A percentile compares a stretch with the other conserved stretches of the same genome.
These are phyloP conservation scores for Cladosporium velox DNA, from an alignment of 2,329 filamentous ascomycete genomes.

Conservation along the genomic window DNA sequence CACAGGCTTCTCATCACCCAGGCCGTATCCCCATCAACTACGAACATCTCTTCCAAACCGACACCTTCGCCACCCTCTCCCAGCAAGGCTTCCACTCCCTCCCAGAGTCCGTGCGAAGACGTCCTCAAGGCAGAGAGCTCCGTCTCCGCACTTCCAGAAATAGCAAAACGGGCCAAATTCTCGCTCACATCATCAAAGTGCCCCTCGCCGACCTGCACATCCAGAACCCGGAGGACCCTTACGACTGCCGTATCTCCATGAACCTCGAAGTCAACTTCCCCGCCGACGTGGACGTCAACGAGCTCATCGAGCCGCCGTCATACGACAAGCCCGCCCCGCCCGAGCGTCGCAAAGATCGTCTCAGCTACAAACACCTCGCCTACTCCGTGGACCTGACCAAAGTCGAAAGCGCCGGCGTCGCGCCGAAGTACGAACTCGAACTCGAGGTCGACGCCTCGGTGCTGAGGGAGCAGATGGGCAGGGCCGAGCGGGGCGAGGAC, in stretches of 20 bases:
- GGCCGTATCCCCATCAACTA: slow-evolving; percentile 71
- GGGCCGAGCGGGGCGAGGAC: slow-evolving; percentile 53
- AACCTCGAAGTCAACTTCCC: slow-evolving; percentile 82
- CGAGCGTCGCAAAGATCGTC: slow-evolving; percentile 70
- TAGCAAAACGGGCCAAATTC: slow-evolving; percentile 64
- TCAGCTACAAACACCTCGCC: slow-evolving; percentile 84
- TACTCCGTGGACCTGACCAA: slow-evolving; percentile 94
- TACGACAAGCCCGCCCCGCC: slow-evolving; percentile 43
- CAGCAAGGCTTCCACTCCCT: slow-evolving; percentile 60
- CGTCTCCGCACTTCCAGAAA: slow-evolving; percentile 64
- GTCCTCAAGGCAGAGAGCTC: slow-evolving; percentile 54
- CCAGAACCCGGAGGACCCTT: slow-evolving; percentile 71
- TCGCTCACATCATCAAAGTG: slow-evolving; percentile 87
- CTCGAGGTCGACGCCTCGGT: slow-evolving; percentile 68
- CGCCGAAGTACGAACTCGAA: slow-evolving; percentile 79
- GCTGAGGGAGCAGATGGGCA: slow-evolving; percentile 66
- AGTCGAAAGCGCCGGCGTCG: slow-evolving; percentile 60
- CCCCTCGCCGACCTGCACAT: slow-evolving; percentile 88
- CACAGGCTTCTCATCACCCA: slow-evolving; percentile 40
- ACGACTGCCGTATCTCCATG: slow-evolving; percentile 92
- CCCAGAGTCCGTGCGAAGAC: slow-evolving; percentile 46
- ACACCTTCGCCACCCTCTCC: slow-evolving; percentile 80
- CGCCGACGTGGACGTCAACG: slow-evolving; percentile 55
- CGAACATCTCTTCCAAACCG: slow-evolving; percentile 76
- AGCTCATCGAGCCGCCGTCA: slow-evolving; percentile 54